Evolutionary conservation across 2,329 filamentous ascomycete genomes (phyloP), one percentile per base, ranked within the genome.

Genomic region (Cadophora sp.): DNA sequence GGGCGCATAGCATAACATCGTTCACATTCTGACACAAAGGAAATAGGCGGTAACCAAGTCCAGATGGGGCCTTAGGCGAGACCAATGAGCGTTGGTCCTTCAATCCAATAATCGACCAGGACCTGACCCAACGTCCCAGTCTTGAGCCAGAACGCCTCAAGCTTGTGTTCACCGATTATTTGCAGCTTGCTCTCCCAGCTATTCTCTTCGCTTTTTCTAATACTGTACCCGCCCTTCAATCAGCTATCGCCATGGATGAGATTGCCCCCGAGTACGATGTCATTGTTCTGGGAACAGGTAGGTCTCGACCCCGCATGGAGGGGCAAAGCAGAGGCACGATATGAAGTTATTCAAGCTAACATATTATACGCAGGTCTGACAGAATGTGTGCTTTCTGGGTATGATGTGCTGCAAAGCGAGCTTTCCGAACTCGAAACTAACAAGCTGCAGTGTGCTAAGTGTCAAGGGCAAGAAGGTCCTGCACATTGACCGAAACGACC

Each of bases 381-480:
- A 73, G 96, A 99, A 89, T 99, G 96, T 84, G 96, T 99, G 79
- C 92, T 99, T 76, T 97, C 95, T 80, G 96, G 95, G 94, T 97
- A 91, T 79, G 84, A 72, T 27, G 2, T 4, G 29, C 48, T 62
- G 43, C 4, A 12, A 31, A 29, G 5, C 16, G 48, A 64, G 29
- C 48, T 37, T 58, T 22, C 14, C 56, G 46, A 56, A 58, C 11
- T 24, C n/a, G 3, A 59, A 74, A 62, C 75, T 77, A 67, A 74
- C 73, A 62, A 65, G 19, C 60, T 66, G 19, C 77, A 94, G 94
- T 82, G 94, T 99, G 71, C 85, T 98, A 80, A 97, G 94, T 85
- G 95, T 98, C 78, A 97, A 98, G 87, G 95, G 95, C 81, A 95
- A 97, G 87, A 98, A 98, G 86, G 96, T 99, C 79, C 88, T 99